Base-by-base conservation (phyloP, 768 basidiomycete genomes). In the Tulasnella sp. region DNA sequence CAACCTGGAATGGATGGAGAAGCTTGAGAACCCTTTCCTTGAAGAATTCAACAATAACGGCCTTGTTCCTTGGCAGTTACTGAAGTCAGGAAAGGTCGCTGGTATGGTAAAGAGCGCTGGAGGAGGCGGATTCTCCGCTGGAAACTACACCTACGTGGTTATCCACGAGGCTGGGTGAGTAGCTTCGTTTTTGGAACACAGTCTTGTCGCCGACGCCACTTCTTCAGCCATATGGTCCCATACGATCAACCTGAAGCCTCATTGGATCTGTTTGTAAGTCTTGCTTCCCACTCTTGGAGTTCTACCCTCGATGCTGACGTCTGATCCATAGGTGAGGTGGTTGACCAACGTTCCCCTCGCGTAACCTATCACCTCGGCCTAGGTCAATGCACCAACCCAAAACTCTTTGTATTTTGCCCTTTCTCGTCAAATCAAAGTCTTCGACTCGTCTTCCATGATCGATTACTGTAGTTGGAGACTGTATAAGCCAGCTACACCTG, bases 211-310 rank as follows among this genome's bases (percentile, higher is more conserved):
- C 60, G 55, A 58, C 27, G n/a, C 51, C 58, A 42, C 49, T 56
- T 47, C 62, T 61, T 4, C 65, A 88, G 88, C 34, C 88, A 91
- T 69, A 87, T 92, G 90, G 89, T 89, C 7, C 91, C 92, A 3
- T 84, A 78, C 67, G 90, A 97, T 71, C 90, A 94, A 68, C 86
- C 92, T 1, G 86, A 88, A 67, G 92, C 84, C 42, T 82, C 91
- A 47, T 73, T 91, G 68, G 90, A 75, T 62, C 72, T 77, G 67
- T 72, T 78, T 64, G 64, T 66, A 9, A 62, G 54, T 56, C 45
- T 38, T 7, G 15, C 34, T 7, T 38, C 15, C 7, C 15, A 38
- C 15, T 38, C 15, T 15, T 38, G 7, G 34, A 38, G n/a, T n/a
- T 38, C 5, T 7, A 15, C 7, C 5, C 15, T 38, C 7, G 34